Conservation (phyloP, 345 rosid genomes). For the Cardiospermum halicacabum region DNA sequence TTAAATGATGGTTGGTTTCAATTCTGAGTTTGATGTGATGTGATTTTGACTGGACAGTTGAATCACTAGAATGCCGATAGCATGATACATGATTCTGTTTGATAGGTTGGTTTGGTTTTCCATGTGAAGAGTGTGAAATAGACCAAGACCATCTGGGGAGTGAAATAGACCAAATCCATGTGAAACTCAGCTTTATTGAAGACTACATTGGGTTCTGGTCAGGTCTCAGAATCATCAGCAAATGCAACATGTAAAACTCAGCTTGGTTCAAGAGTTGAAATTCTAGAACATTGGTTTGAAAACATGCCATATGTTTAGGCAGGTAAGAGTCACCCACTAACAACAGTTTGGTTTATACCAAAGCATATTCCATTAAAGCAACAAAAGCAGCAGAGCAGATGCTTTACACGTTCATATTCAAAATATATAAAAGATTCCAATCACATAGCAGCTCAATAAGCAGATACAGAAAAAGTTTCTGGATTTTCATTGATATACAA, state of each 20-base stretch:
- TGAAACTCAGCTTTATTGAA: too few relatives aligned
- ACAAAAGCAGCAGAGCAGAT: neutral
- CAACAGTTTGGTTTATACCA: neutral
- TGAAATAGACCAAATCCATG: too few relatives aligned
- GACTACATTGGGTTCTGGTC: too few relatives aligned
- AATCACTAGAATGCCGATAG: too few relatives aligned
- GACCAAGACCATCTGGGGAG: neutral
- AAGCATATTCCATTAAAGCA: constrained; percentile 3
- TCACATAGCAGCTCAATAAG: neutral
- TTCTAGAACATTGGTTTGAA: too few relatives aligned
- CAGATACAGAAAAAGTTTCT: neutral
- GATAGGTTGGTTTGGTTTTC: neutral
- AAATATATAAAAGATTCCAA: neutral
- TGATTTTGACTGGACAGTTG: too few relatives aligned
- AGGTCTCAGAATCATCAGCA: neutral
- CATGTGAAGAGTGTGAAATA: neutral
- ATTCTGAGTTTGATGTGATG: too few relatives aligned
- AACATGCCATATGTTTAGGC: neutral
- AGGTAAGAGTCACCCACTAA: constrained; percentile 3
- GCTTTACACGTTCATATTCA: neutral
- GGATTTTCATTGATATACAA: neutral
- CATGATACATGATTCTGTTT: neutral
- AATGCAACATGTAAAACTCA: too few relatives aligned
- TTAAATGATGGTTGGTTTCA: too few relatives aligned
- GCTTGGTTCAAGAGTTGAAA: too few relatives aligned